phyloP scores from a whole-genome alignment of 495 filamentous ascomycete species.

The Penicillium salamii region DNA sequence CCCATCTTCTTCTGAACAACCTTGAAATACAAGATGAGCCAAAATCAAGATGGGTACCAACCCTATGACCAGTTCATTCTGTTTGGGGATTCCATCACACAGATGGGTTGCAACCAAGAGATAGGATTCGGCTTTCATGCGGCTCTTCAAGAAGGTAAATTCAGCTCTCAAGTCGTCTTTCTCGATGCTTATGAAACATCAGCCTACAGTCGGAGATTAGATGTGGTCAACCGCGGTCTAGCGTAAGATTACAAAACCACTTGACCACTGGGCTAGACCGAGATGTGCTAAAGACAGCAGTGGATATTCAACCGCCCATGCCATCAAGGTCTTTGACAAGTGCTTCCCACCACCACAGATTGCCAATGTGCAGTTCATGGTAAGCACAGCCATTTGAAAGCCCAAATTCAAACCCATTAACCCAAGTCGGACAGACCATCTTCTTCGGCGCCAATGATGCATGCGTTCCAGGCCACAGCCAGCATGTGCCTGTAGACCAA shows the following conservation, averaged over 20 bases:
- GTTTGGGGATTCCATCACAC: slow-evolving; percentile 79
- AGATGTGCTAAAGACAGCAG: slow-evolving; percentile 29
- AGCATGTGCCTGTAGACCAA: slow-evolving; percentile 70
- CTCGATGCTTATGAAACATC: slow-evolving; percentile 2
- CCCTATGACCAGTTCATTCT: slow-evolving; percentile 71
- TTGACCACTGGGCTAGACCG: neutral
- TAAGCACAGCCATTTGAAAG: slow-evolving; percentile 32
- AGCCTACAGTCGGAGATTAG: slow-evolving; percentile 64
- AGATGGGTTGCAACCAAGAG: slow-evolving; percentile 54
- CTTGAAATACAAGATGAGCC: slow-evolving; percentile 1
- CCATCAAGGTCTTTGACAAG: slow-evolving; percentile 53
- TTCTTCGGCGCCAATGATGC: slow-evolving; percentile 91
- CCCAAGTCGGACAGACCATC: slow-evolving; percentile 51
- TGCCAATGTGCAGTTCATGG: slow-evolving; percentile 64
- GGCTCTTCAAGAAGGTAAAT: slow-evolving; percentile 66
- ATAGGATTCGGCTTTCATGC: slow-evolving; percentile 69
- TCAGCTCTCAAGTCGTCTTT: neutral
- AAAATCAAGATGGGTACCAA: slow-evolving; percentile 16
- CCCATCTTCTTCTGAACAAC: neutral
- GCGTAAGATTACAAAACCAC: slow-evolving; percentile 37
- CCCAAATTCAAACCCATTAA: slow-evolving; percentile 5
- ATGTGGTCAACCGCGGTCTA: slow-evolving; percentile 67
- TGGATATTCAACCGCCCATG: slow-evolving; percentile 68
- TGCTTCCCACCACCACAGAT: slow-evolving; percentile 55
- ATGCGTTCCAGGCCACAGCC: slow-evolving; percentile 55